These are phyloP conservation scores for Cercospora berteroae DNA, from an alignment of 2,329 filamentous ascomycete species.

Conservation along the genomic window DNA sequence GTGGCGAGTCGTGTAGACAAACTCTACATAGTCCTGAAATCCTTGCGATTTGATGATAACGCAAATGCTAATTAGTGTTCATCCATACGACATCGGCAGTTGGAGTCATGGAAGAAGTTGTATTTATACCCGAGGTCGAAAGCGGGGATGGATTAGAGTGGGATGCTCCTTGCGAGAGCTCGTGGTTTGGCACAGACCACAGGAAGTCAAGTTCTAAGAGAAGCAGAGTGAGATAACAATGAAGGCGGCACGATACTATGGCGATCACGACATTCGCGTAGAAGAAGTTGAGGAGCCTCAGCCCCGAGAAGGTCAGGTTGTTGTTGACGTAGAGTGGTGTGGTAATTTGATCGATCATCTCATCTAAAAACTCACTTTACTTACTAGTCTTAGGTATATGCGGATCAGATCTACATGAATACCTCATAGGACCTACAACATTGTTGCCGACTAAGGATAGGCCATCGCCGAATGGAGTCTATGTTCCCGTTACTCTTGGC, in stretches of 20 bases:
- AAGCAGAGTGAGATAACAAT: conserved; percentile 13
- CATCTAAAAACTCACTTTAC: not conserved
- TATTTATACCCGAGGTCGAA: not conserved
- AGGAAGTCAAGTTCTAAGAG: conserved; percentile 10
- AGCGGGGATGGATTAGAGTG: not conserved
- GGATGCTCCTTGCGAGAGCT: not conserved
- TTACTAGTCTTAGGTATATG: conserved; percentile 23
- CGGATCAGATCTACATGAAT: conserved; percentile 29
- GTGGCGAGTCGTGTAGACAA: not conserved
- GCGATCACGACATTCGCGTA: conserved; percentile 28
- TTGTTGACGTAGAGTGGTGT: conserved; percentile 30
- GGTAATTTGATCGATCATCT: conserved; percentile 13
- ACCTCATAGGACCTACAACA: conserved; percentile 21
- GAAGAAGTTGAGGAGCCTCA: conserved; percentile 29
- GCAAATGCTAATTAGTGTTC: not conserved
- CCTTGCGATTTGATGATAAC: not conserved
- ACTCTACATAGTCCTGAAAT: not conserved
- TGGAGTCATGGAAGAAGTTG: not conserved
- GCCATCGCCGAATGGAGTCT: conserved; percentile 9
- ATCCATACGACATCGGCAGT: not conserved
- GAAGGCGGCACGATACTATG: conserved; percentile 32
- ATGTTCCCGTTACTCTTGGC: conserved; percentile 20
- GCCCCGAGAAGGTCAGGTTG: conserved; percentile 23
- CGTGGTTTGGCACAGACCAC: not conserved
- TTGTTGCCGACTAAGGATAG: conserved; percentile 12